phyloP scores from a whole-genome alignment of 345 rosid species.

The Eucalyptus albens region DNA sequence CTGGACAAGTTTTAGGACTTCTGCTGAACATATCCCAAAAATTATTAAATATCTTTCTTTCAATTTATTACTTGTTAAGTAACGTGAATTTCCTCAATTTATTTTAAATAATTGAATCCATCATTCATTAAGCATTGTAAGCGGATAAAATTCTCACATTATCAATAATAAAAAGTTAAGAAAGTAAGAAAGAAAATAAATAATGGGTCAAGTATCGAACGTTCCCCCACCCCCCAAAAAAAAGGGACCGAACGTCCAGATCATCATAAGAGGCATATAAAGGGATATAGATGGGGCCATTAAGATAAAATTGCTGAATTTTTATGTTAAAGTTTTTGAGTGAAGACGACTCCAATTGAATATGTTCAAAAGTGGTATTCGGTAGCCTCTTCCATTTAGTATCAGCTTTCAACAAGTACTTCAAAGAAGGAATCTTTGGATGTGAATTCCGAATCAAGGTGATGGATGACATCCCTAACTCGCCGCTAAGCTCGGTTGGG shows the following conservation, averaged over 20 bases:
- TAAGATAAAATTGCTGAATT: background rate
- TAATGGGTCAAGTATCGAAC: background rate
- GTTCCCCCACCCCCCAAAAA: background rate
- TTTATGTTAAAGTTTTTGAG: background rate
- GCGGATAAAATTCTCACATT: background rate
- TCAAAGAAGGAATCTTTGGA: background rate
- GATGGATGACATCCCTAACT: background rate
- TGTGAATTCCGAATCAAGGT: background rate
- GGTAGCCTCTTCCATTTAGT: background rate
- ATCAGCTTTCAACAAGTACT: background rate
- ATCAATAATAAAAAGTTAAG: background rate
- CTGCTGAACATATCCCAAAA: no score
- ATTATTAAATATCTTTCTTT: background rate
- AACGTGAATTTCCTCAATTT: background rate
- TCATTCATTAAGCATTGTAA: background rate
- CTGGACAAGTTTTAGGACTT: no score
- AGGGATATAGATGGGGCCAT: background rate
- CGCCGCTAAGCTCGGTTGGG: background rate
- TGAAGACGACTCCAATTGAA: rapidly evolving
- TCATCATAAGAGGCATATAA: background rate
- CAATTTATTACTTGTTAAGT: background rate
- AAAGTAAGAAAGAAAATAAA: background rate
- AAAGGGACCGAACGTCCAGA: background rate
- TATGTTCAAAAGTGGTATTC: background rate
- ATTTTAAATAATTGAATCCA: background rate